A percentile compares a stretch with the other conserved stretches of the same genome.
Conservation (phyloP, 2,329 filamentous ascomycete genomes). For the Pseudocercospora ulei region DNA sequence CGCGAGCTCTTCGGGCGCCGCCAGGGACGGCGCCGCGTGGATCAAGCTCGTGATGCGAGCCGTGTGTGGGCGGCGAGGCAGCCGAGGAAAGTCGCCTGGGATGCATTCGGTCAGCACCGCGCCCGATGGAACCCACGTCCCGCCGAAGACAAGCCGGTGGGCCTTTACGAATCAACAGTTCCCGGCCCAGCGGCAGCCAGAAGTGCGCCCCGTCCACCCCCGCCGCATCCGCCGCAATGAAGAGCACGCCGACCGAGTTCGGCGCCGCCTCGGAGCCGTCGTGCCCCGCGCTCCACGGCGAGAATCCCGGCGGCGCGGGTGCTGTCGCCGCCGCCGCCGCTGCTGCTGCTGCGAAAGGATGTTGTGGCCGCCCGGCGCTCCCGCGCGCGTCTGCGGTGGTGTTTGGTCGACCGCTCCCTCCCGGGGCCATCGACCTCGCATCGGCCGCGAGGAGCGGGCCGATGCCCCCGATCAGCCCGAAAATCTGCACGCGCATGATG, state of each 20-base stretch:
- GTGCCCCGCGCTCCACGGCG: constrained; percentile 4
- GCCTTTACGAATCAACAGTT: constrained; percentile 25
- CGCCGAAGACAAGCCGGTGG: no score
- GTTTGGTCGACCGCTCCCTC: no score
- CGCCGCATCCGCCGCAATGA: constrained; percentile 18
- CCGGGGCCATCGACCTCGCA: constrained; percentile 8
- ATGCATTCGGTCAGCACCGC: neutral
- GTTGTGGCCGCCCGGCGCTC: constrained; percentile 6
- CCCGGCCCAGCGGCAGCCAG: constrained; percentile 30
- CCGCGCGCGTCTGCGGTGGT: constrained; percentile 3
- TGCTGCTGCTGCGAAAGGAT: constrained; percentile 6
- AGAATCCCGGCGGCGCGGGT: neutral
- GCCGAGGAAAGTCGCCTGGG: constrained; percentile 22
- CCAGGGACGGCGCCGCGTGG: constrained; percentile 21
- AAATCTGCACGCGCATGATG: constrained; percentile 3
- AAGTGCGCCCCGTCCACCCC: constrained; percentile 25
- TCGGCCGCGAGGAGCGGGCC: neutral
- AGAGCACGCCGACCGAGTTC: constrained; percentile 29
- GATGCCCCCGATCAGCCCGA: neutral
- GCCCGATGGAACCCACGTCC: neutral
- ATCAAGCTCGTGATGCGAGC: constrained; percentile 30
- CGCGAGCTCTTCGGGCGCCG: constrained; percentile 22
- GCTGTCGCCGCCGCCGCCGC: no score
- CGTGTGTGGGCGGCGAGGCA: constrained; percentile 28
- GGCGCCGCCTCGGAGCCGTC: constrained; percentile 27